These are phyloP conservation scores for Mycosarcoma maydis DNA, from an alignment of 1,284 basidiomycete genomes.

Conservation along the genomic window DNA sequence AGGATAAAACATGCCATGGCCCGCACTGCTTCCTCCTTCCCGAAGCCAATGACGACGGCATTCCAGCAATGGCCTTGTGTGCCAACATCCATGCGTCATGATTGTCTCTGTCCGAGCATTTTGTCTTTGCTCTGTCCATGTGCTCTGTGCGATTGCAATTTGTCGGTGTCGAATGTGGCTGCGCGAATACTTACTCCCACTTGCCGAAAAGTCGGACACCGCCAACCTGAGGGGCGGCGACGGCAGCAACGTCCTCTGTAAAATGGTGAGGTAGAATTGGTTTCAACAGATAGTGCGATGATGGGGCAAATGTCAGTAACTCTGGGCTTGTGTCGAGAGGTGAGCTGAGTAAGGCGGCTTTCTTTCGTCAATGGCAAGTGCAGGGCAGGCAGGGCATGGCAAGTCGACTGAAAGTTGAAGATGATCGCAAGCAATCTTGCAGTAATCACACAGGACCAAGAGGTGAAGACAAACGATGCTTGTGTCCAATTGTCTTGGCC, in stretches of 20 bases:
- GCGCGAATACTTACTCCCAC: constrained; percentile 59
- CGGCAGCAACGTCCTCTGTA: constrained; percentile 63
- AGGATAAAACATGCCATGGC: too few relatives aligned
- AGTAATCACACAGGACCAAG: too few relatives aligned
- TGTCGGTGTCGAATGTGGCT: constrained; percentile 1
- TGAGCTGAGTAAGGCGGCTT: constrained; percentile 9
- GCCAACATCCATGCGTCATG: background rate
- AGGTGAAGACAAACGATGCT: too few relatives aligned
- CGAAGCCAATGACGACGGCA: too few relatives aligned
- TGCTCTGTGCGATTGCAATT: too few relatives aligned
- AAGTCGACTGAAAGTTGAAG: background rate
- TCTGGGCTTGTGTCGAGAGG: background rate
- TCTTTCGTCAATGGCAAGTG: constrained; percentile 6
- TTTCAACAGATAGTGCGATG: background rate
- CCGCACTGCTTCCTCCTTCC: too few relatives aligned
- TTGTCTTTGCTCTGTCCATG: too few relatives aligned
- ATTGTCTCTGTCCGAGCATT: background rate
- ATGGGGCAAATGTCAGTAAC: constrained; percentile 27
- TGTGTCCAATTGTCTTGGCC: too few relatives aligned
- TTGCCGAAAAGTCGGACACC: constrained; percentile 65
- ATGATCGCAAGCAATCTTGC: too few relatives aligned
- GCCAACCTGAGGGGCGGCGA: constrained; percentile 62
- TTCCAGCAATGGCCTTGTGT: background rate
- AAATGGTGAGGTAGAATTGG: constrained; percentile 23
- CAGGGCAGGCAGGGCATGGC: constrained; percentile 2